Evolutionary conservation across 2,329 filamentous ascomycete genomes (phyloP).

Genomic region (Fusarium continuum): DNA sequence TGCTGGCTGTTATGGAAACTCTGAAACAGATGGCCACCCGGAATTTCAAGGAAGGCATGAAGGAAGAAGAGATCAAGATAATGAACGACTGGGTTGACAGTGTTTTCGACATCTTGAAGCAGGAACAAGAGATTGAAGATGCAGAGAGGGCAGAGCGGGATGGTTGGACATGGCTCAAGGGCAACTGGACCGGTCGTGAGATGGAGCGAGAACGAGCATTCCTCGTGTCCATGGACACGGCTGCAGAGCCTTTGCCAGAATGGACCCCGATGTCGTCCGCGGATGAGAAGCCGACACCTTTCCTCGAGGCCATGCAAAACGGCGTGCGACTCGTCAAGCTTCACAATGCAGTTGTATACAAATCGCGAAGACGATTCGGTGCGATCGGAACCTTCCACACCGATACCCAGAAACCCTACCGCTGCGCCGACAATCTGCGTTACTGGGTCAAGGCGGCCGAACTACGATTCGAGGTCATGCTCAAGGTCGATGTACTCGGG

Average conservation of each 20-base stretch:
- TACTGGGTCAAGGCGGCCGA: slow-evolving; percentile 98
- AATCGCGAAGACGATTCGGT: slow-evolving; percentile 87
- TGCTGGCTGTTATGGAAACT: slow-evolving; percentile 87
- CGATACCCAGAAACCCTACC: slow-evolving; percentile 95
- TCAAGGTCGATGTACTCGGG: slow-evolving; percentile 85
- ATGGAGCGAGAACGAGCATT: slow-evolving; percentile 84
- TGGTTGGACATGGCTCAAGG: slow-evolving; percentile 81
- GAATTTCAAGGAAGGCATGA: slow-evolving; percentile 85
- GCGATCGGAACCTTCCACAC: slow-evolving; percentile 88
- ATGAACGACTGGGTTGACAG: slow-evolving; percentile 83
- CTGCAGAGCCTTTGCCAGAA: slow-evolving; percentile 68
- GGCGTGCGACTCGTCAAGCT: slow-evolving; percentile 84
- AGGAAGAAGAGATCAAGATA: slow-evolving; percentile 76
- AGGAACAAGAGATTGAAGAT: slow-evolving; percentile 80
- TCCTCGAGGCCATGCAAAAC: slow-evolving; percentile 77
- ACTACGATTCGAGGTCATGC: slow-evolving; percentile 86
- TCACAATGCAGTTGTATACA: slow-evolving; percentile 88
- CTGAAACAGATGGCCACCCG: slow-evolving; percentile 90
- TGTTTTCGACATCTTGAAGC: slow-evolving; percentile 78
- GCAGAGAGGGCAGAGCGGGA: slow-evolving; percentile 75
- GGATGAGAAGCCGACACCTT: slow-evolving; percentile 71
- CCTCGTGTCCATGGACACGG: slow-evolving; percentile 75
- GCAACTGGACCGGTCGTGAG: slow-evolving; percentile 80
- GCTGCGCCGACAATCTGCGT: slow-evolving; percentile 89
- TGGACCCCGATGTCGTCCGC: slow-evolving; percentile 65